Percentiles rank a stretch among this genome's conserved stretches.
Evolutionary conservation across 805 yeast genomes (phyloP).

Genomic region (Danielozyma ontarioensis): DNA sequence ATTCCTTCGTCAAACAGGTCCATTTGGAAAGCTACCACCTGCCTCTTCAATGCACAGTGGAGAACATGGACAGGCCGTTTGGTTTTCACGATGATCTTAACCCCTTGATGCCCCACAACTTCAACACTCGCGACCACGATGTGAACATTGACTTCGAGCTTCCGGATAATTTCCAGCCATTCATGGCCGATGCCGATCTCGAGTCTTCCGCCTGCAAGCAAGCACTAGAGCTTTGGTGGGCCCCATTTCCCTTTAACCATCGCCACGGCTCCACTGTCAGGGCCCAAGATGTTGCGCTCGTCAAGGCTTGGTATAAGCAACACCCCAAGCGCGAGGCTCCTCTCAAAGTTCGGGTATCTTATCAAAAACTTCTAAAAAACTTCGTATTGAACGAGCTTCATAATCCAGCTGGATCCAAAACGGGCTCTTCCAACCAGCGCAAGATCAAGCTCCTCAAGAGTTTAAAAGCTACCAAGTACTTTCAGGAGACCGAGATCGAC

Average conservation of each 20-base stretch:
- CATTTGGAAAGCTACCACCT: conserved; percentile 58
- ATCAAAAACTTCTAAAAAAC: conserved; percentile 81
- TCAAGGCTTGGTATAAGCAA: conserved; percentile 77
- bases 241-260: conserved; percentile 81
- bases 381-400: conserved; percentile 70
- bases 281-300: conserved; percentile 84
- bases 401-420: conserved; percentile 26
- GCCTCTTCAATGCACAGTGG: conserved; percentile 50
- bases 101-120: conserved; percentile 41
- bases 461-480: conserved; percentile 75
- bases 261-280: conserved; percentile 68
- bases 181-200: conserved; percentile 26
- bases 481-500: conserved; percentile 87
- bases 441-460: conserved; percentile 59
- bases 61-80: conserved; percentile 48
- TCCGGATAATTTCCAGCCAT: conserved; percentile 44
- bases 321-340: conserved; percentile 60
- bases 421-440: conserved; percentile 31
- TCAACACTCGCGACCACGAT: conserved; percentile 17
- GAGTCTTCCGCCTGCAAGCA: no score
- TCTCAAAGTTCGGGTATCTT: conserved; percentile 76
- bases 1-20: conserved; percentile 67
- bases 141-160: conserved; percentile 36
- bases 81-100: conserved; percentile 48
- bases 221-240: conserved; percentile 68